Percentiles rank a stretch among this genome's conserved stretches.
Conservation (phyloP, 441 rosid genomes). For the Populus trichocarpa region DNA sequence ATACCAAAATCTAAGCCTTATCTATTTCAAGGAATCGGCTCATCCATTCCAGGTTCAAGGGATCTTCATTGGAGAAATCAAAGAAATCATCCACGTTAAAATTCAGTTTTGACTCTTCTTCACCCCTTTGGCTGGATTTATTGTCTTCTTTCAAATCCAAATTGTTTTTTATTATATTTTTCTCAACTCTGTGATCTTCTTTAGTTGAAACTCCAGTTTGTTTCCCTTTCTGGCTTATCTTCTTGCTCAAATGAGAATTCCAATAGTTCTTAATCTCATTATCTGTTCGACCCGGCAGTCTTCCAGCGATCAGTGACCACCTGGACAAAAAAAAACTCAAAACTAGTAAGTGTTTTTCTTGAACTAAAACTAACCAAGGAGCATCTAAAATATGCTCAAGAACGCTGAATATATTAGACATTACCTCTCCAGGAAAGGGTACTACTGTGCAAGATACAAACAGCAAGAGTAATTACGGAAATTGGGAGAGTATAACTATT, state of each 20-base stretch:
- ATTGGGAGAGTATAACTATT: neutral
- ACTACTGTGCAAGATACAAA: neutral
- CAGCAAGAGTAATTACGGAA: neutral
- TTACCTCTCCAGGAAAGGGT: neutral
- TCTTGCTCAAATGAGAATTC: conserved; percentile 84
- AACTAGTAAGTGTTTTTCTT: neutral
- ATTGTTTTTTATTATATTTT: neutral
- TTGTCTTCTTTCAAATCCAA: conserved; percentile 14
- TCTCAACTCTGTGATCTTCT: conserved; percentile 15
- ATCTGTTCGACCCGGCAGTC: conserved; percentile 71
- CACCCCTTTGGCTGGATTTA: conserved; percentile 1
- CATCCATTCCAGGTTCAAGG: conserved; percentile 49
- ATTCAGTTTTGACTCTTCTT: conserved; percentile 20
- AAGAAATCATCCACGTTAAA: conserved; percentile 59
- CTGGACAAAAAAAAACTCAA: conserved; percentile 17
- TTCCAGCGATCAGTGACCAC: conserved; percentile 77
- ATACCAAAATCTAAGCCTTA: neutral
- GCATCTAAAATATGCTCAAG: neutral
- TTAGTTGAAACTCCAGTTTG: conserved; percentile 20
- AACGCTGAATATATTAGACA: neutral
- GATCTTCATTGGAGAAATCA: conserved; percentile 62
- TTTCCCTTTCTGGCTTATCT: conserved; percentile 39
- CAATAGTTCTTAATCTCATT: conserved; percentile 75
- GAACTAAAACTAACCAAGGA: neutral
- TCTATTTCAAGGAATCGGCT: conserved; percentile 41